phyloP scores from a whole-genome alignment of 2,329 filamentous ascomycete species.

The Alternaria postmessia region DNA sequence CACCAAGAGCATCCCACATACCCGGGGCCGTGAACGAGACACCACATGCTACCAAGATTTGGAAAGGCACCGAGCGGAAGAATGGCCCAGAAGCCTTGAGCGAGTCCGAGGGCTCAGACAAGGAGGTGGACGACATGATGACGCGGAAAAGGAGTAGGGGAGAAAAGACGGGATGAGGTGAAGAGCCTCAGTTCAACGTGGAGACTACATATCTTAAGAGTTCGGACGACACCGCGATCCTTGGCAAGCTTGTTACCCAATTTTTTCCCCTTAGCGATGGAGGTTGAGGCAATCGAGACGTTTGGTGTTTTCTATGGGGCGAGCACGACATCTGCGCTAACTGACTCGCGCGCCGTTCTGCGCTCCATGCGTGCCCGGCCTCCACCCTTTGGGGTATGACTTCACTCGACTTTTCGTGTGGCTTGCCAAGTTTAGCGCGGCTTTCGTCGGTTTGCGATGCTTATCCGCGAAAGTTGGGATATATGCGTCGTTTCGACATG shows the following conservation, averaged over 20 bases:
- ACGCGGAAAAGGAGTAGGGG: neutral
- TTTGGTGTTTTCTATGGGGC: constrained; percentile 27
- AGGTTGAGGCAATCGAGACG: constrained; percentile 3
- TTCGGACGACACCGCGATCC: neutral
- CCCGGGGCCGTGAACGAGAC: constrained; percentile 47
- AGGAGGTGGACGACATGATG: constrained; percentile 21
- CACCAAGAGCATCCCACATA: constrained; percentile 48
- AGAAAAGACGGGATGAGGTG: neutral
- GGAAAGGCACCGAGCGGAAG: constrained; percentile 45
- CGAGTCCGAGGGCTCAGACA: constrained; percentile 21
- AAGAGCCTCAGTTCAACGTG: neutral
- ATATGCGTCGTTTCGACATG: neutral
- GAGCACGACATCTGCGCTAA: constrained; percentile 35
- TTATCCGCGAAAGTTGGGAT: neutral
- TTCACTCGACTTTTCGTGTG: constrained; percentile 7
- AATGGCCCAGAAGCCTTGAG: constrained; percentile 31
- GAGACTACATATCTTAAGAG: constrained; percentile 13
- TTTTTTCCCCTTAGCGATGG: constrained; percentile 20
- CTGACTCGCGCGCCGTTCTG: constrained; percentile 5
- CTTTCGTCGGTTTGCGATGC: constrained; percentile 8
- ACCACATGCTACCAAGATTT: constrained; percentile 45
- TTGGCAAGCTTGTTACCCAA: constrained; percentile 11
- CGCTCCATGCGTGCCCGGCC: constrained; percentile 1
- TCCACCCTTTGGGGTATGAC: constrained; percentile 6
- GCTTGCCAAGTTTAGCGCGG: constrained; percentile 12